Base-by-base conservation (phyloP, 345 rosid genomes). In the Gossypioides kirkii region DNA sequence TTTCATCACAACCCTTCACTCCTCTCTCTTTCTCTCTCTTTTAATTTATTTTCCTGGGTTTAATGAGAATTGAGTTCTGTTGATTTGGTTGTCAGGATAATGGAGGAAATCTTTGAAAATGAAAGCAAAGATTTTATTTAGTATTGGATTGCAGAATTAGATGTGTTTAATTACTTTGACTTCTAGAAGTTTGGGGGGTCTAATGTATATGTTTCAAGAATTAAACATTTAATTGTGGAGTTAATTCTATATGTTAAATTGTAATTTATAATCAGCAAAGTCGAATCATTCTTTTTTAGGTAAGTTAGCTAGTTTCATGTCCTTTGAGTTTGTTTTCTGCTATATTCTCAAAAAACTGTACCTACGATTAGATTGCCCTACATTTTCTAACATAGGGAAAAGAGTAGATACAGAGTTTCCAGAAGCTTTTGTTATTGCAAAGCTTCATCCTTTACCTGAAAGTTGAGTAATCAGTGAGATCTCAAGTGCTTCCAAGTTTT, bases 21-120 rank as follows among this genome's bases (percentile, higher is more conserved):
- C 28, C 22, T 22, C 32, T 61, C 41, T 25, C 6, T 55, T 20
- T 9, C 22, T 22, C 32, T 61, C 41, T 25, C 6, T 55, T 20
- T 9, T 55, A 20, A 55, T 55, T 20, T 55, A 10, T 55, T 55
- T 55, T 20, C 42, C 0, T 23, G 18, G 36, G 10, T 46, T 45
- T 45, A 3, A 13, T 46, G 23, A 45, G 59, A 18, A 67, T 45
- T 47, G 59, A 49, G 9, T 38, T 10, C 16, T n/a, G 10, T 61
- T 61, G 22, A 17, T 61, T 70, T 23, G 61, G 61, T 74, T 62
- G 45, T 14, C 28, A 38, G 20, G 69, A 73, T 59, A 65, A 72
- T 76, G 74, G 52, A 20, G 74, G 36, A n/a, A 32, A 28, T 52
- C 16, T 52, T 28, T 67, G 26, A 43, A 17, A 42, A 63, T n/a